Base-by-base conservation (phyloP, 768 basidiomycete species). In the Dioszegia hungarica region DNA sequence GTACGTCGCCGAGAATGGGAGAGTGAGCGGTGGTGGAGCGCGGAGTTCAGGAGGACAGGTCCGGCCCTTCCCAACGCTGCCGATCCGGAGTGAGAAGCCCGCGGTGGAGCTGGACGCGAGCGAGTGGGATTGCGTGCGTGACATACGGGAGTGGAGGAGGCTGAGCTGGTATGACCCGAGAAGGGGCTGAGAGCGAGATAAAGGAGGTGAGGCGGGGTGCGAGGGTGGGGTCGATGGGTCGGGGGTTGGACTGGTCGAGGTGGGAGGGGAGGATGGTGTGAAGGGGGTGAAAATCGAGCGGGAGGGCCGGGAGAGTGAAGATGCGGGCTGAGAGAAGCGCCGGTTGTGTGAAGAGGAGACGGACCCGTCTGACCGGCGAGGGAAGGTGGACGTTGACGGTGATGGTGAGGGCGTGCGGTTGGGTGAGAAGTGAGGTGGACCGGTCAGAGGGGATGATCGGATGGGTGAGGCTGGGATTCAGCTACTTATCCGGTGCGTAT, bases 131-230 rank as follows among this genome's bases (percentile, higher is more conserved):
- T 56, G 55, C 0, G 74, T 73, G 33, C 66, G 63, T 5, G 72
- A 74, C 74, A 75, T 75, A 3, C 74, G 60, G 3, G 72, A 72
- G 37, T 72, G 71, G 8, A 75, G 67, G 6, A 75, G 55, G n/a
- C 70, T 73, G 49, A 75, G 72, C 14, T 69, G 71, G 46, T 74
- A 75, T 19, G 72, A 73, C 15, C 74, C 74, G 6, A 72, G 64
- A 6, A 75, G 44, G 2, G 74, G 73, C 24, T 68, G 75, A 11
- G 70, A 72, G 40, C 66, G 67, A 22, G 70, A 72, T 45, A 65
- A 50, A 25, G 61, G 64, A 28, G 58, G 60, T 9, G 65, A 63
- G 27, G 61, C 59, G 5, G 38, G 57, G n/a, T 44, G 57, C 9
- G 27, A 9, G 48, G 29, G 5, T n/a, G 12, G 28, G 41, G 12